Base-by-base conservation (phyloP, 306 rosid genomes). In the Canavalia gladiata region DNA sequence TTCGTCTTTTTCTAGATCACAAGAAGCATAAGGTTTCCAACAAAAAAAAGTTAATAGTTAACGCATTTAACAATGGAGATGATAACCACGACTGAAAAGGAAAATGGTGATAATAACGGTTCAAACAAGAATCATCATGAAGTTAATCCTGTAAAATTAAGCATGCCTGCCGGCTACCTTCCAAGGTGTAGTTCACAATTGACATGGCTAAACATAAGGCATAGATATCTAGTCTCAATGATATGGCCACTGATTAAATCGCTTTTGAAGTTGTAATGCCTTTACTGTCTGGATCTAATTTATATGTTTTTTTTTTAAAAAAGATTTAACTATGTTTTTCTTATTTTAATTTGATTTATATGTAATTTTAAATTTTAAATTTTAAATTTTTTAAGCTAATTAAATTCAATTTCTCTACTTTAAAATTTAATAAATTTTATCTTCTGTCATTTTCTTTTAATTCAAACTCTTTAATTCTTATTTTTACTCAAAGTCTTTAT, bases 181-280 rank as follows among this genome's bases (percentile, higher is more conserved):
- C 13, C 62, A 13, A 71, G 77, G 25, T 25, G 6, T 39, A 56
- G 39, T 37, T 37, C 78, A 18, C 49, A 55, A 9, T 72, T 18
- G 52, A 29, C 5, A 54, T 18, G 25, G 28, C 51, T 37, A 67
- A 57, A 57, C 35, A 7, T 57, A 57, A 29, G 34, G 35, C 63
- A 57, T 10, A 57, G 28, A 37, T 4, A 34, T 35, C 46, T 33
- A 13, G 12, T 49, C 7, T 55, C 55, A 12, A 43, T 8, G 43
- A 49, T 30, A n/a, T n/a, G n/a, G 4, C 78, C 68, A 74, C 43
- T 8, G 45, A 74, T 33, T 8, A 33, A 74, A 58, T 58, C 69
- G 41, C 5, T 74, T 70, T 50, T 73, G 29, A 56, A 25, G 41
- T 51, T 50, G 47, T 34, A 13, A 51, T 4, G 18, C 18, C 49